These are phyloP conservation scores for Clitopilus hobsonii DNA, from an alignment of 768 basidiomycete genomes.

Conservation along the genomic window DNA sequence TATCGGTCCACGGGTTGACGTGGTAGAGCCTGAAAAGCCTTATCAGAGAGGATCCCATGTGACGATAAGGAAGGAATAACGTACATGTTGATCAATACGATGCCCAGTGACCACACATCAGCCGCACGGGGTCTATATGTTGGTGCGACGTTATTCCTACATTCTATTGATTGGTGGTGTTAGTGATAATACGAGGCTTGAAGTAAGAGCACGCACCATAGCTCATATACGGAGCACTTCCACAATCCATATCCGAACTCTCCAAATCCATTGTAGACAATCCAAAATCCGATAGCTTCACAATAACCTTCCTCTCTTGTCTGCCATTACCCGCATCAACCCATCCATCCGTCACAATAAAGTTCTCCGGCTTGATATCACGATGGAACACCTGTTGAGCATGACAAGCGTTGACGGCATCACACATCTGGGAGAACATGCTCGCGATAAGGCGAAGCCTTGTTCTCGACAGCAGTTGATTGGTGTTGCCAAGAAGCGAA, in stretches of 20 bases:
- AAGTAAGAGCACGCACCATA: constrained; percentile 57
- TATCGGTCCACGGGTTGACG: constrained; percentile 97
- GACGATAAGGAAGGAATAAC: constrained; percentile 23
- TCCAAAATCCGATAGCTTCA: constrained; percentile 97
- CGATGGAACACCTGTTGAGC: constrained; percentile 88
- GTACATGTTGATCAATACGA: constrained; percentile 97
- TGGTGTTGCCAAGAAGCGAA: constrained; percentile 79
- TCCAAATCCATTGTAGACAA: constrained; percentile 85
- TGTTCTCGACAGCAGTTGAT: constrained; percentile 78
- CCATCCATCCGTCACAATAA: constrained; percentile 87
- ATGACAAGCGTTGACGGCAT: constrained; percentile 93
- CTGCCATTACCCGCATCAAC: constrained; percentile 42
- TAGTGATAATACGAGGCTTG: constrained; percentile 11
- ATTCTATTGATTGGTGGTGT: constrained; percentile 51
- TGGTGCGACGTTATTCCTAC: constrained; percentile 94
- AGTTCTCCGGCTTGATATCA: constrained; percentile 99
- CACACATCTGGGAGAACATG: constrained; percentile 99
- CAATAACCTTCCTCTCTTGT: constrained; percentile 82
- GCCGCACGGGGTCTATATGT: constrained; percentile 92
- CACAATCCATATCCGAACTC: constrained; percentile 96
- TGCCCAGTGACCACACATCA: constrained; percentile 98
- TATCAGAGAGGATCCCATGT: constrained; percentile 1
- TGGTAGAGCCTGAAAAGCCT: constrained; percentile 76
- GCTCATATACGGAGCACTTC: constrained; percentile 98
- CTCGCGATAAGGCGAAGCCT: constrained; percentile 90